Percentiles rank a stretch among this genome's conserved stretches.
These are phyloP conservation scores for Hypoxylon intermedium DNA, from an alignment of 495 filamentous ascomycete genomes.

Conservation along the genomic window DNA sequence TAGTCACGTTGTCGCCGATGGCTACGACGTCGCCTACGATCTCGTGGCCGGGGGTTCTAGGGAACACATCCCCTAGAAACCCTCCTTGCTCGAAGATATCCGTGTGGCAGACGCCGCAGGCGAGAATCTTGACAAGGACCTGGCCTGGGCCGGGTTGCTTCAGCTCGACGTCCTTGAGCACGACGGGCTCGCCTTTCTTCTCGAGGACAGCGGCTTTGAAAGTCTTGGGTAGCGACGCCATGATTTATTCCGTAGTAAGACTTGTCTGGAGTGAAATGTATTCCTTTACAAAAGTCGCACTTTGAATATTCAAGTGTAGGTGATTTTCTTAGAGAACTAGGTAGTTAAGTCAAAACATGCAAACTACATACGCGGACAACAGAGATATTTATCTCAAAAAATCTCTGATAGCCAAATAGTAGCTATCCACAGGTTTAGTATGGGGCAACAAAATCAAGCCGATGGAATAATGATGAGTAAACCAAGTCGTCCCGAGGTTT, in stretches of 20 bases:
- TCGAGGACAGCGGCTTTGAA: slow-evolving; percentile 59
- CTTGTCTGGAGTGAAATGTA: too few relatives aligned
- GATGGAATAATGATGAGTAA: not conserved
- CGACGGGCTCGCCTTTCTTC: slow-evolving; percentile 45
- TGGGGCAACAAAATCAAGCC: not conserved
- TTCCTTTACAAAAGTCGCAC: too few relatives aligned
- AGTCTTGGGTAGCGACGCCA: slow-evolving; percentile 54
- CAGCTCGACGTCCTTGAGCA: slow-evolving; percentile 53
- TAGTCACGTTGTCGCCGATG: slow-evolving; percentile 52
- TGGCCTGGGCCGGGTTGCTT: slow-evolving; percentile 50
- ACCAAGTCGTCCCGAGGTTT: not conserved
- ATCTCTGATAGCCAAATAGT: too few relatives aligned
- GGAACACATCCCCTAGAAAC: slow-evolving; percentile 52
- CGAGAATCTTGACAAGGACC: slow-evolving; percentile 61
- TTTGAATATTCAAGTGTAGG: too few relatives aligned
- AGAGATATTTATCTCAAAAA: slow-evolving; percentile 16
- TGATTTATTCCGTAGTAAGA: slow-evolving; percentile 6
- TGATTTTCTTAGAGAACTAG: too few relatives aligned
- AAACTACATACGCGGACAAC: not conserved
- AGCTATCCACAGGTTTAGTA: too few relatives aligned
- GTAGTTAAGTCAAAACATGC: too few relatives aligned
- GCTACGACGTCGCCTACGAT: slow-evolving; percentile 60
- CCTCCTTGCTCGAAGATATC: slow-evolving; percentile 51
- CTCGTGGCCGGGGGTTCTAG: slow-evolving; percentile 63
- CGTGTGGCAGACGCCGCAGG: slow-evolving; percentile 61